Percentiles rank a stretch among this genome's conserved stretches.
phyloP scores from a whole-genome alignment of 2,329 filamentous ascomycete genomes.

The Monosporascus cannonballus region DNA sequence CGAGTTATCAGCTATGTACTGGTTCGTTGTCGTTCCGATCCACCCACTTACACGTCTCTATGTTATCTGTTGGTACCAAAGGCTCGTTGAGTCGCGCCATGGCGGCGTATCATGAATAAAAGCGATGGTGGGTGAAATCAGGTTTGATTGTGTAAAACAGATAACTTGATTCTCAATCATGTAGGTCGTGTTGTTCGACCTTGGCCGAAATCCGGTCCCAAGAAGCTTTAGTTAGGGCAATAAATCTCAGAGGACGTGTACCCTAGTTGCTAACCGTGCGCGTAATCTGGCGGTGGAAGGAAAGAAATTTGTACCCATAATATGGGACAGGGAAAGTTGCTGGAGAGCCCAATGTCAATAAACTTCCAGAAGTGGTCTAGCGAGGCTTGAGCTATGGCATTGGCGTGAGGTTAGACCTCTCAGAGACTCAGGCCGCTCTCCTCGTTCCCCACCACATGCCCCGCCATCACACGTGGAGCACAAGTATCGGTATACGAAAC shows the following conservation, averaged over 20 bases:
- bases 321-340: neutral
- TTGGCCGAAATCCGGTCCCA: no score
- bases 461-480: no score
- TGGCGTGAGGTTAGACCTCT: no score
- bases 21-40: neutral
- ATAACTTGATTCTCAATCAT: neutral
- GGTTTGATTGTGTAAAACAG: neutral
- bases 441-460: neutral
- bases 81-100: constrained; percentile 83
- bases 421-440: neutral
- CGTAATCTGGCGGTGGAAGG: neutral
- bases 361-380: constrained; percentile 7
- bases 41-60: constrained; percentile 60
- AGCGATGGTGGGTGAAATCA: neutral
- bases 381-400: neutral
- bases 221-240: no score
- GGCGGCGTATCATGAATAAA: constrained; percentile 26
- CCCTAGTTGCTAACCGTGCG: neutral
- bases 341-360: constrained; percentile 4
- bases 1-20: constrained; percentile 1
- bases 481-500: no score
- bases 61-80: constrained; percentile 58
- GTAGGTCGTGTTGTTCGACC: no score
- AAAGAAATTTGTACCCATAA: neutral
- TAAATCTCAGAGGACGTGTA: neutral